A percentile compares a stretch with the other conserved stretches of the same genome.
These are phyloP conservation scores for Poa pratensis DNA, from an alignment of 176 grass and related monocot genomes.

Conservation along the genomic window DNA sequence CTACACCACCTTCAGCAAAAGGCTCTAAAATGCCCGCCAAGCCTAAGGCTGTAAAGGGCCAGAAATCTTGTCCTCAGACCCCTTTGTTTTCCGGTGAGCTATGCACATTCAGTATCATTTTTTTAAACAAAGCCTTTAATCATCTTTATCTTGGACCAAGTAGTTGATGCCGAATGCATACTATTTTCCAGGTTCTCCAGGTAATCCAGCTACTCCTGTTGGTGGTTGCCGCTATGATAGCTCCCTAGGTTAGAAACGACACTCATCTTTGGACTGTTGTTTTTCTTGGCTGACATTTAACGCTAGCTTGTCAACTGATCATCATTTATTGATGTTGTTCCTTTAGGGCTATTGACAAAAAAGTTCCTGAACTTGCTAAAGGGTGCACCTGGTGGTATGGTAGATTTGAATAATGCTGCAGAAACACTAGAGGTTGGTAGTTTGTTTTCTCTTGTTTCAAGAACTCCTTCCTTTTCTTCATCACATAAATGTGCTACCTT, in stretches of 20 bases:
- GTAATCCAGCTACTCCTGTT: constrained; percentile 62
- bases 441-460: constrained; percentile 27
- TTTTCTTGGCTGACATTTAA: not conserved
- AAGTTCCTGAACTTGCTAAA: constrained; percentile 89
- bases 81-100: constrained; percentile 60
- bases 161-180: constrained; percentile 28
- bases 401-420: constrained; percentile 89
- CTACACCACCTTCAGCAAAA: constrained; percentile 65
- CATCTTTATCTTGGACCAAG: constrained; percentile 14
- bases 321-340: constrained; percentile 24
- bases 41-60: constrained; percentile 51
- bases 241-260: constrained; percentile 67
- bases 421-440: constrained; percentile 73
- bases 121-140: no score
- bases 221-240: constrained; percentile 79
- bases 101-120: constrained; percentile 35
- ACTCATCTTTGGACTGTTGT: constrained; percentile 15
- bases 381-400: constrained; percentile 70
- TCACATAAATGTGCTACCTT: constrained; percentile 15
- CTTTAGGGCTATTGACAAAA: constrained; percentile 73
- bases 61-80: constrained; percentile 73
- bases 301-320: constrained; percentile 26
- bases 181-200: constrained; percentile 64
- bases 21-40: constrained; percentile 52
- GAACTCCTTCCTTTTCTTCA: constrained; percentile 12